Base-by-base conservation (phyloP, 345 rosid species). In the Syzygium oleosum region DNA sequence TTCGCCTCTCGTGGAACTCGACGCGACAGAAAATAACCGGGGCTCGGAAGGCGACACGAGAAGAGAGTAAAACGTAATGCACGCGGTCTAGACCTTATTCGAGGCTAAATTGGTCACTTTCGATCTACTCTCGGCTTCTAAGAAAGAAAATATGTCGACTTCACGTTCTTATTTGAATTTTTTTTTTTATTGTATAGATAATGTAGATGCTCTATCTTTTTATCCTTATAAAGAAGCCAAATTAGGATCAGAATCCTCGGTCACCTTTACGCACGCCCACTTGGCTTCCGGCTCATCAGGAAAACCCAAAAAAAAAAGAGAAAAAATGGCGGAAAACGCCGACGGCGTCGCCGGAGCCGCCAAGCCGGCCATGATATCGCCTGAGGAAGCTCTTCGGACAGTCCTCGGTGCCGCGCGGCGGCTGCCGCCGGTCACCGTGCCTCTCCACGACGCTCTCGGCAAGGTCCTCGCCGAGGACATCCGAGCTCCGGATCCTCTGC, bases 401-500 rank as follows among this genome's bases (percentile, higher is more conserved):
- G 95, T 96, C 22, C 95, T 98, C 55, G 51, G 87, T 49, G 95
- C 92, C 29, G 94, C 97, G 3, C 84, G 92, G 88, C 95, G 94
- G 77, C 92, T 98, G 53, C 91, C 93, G 46, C 96, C 97, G 2
- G 91, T 93, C 27, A 43, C 89, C 15, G 94, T 95, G 13, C 90
- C 96, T 13, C 86, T 98, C 53, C 90, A 91, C 78, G 96, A 95
- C 59, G 95, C 97, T 77, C 93, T 95, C 2, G 99, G 99, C 79
- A 96, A 93, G 90, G 95, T 96, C 12, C 91, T 96, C 87, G 99
- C 97, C 55, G 96, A 96, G 86, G 98, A 96, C 89, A 92, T 98
- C 86, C 92, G 91, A 25, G 95, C 99, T 41, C 95, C 95, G 56
- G 98, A 96, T 89, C 99, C 98, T 88, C 89, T 96, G 21, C 99